These are phyloP conservation scores for Trichoderma pleuroti DNA, from an alignment of 2,329 filamentous ascomycete species.

Conservation along the genomic window DNA sequence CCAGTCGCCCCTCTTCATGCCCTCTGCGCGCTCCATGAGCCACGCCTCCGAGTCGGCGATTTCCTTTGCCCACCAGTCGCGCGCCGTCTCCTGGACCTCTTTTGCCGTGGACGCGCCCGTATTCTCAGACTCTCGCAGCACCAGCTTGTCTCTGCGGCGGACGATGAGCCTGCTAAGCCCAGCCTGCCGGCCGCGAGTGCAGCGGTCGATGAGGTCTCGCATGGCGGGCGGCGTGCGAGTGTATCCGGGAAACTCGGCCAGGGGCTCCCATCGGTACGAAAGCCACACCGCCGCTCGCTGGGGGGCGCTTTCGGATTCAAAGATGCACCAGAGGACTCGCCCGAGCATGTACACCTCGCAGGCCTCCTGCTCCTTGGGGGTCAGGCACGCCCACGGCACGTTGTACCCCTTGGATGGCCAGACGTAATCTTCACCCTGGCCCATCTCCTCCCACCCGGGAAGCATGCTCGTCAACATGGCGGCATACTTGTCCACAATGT, in stretches of 20 bases:
- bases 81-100: slow-evolving; percentile 38
- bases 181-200: slow-evolving; percentile 47
- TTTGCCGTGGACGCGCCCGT: slow-evolving; percentile 34
- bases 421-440: slow-evolving; percentile 42
- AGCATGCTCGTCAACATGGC: slow-evolving; percentile 42
- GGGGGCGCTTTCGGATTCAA: slow-evolving; percentile 57
- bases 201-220: slow-evolving; percentile 47
- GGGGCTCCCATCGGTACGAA: slow-evolving; percentile 55
- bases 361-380: slow-evolving; percentile 49
- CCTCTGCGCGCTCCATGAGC: slow-evolving; percentile 39
- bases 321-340: slow-evolving; percentile 59
- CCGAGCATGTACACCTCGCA: slow-evolving; percentile 63
- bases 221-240: slow-evolving; percentile 44
- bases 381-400: slow-evolving; percentile 54
- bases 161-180: slow-evolving; percentile 45
- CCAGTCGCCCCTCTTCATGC: slow-evolving; percentile 43
- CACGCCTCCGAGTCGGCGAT: slow-evolving; percentile 47
- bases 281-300: slow-evolving; percentile 56
- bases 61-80: slow-evolving; percentile 48
- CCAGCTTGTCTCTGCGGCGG: slow-evolving; percentile 44
- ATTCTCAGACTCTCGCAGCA: slow-evolving; percentile 37
- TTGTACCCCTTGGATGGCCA: slow-evolving; percentile 53
- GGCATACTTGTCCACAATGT: slow-evolving; percentile 40
- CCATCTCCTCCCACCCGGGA: slow-evolving; percentile 44
- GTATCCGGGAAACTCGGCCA: slow-evolving; percentile 55